Percentiles rank a stretch among this genome's conserved stretches.
Conservation (phyloP, 2,329 filamentous ascomycete species). For the Epichloe elymi region DNA sequence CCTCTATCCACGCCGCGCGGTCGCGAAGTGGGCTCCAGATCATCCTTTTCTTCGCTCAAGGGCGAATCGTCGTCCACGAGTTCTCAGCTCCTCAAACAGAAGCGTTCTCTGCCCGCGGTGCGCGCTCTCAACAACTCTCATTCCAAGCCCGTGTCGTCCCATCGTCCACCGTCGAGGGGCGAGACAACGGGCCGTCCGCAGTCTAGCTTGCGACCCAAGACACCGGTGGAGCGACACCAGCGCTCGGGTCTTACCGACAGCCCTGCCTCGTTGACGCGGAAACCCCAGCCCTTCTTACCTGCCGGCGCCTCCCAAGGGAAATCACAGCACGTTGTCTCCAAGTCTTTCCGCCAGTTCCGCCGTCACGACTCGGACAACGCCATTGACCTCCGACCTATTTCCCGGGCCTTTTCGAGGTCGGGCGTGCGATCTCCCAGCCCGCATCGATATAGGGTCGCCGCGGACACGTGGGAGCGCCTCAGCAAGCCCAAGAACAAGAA, state of each 20-base stretch:
- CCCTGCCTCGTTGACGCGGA: conserved; percentile 38
- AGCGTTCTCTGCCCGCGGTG: conserved; percentile 51
- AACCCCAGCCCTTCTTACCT: conserved; percentile 64
- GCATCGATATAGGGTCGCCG: conserved; percentile 30
- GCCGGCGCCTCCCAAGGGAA: conserved; percentile 60
- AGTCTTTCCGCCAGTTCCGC: conserved; percentile 56
- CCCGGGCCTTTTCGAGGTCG: conserved; percentile 44
- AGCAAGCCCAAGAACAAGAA: conserved; percentile 48
- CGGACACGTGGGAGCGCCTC: conserved; percentile 49
- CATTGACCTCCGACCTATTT: conserved; percentile 43
- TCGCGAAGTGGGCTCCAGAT: conserved; percentile 43
- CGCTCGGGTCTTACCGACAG: conserved; percentile 35
- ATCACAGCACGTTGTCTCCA: conserved; percentile 66
- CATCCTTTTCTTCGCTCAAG: conserved; percentile 40
- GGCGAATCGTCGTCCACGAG: conserved; percentile 51
- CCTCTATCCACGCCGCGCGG: conserved; percentile 48
- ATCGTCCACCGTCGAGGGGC: conserved; percentile 48
- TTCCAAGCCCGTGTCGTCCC: conserved; percentile 34
- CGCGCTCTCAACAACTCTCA: conserved; percentile 37
- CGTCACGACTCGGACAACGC: conserved; percentile 71
- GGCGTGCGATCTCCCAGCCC: conserved; percentile 49
- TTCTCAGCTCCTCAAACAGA: conserved; percentile 50
- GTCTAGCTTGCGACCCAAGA: conserved; percentile 50
- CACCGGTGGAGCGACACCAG: conserved; percentile 50
- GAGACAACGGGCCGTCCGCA: conserved; percentile 36